phyloP scores from a whole-genome alignment of 2,329 filamentous ascomycete species.

The Neonectria coccinea region DNA sequence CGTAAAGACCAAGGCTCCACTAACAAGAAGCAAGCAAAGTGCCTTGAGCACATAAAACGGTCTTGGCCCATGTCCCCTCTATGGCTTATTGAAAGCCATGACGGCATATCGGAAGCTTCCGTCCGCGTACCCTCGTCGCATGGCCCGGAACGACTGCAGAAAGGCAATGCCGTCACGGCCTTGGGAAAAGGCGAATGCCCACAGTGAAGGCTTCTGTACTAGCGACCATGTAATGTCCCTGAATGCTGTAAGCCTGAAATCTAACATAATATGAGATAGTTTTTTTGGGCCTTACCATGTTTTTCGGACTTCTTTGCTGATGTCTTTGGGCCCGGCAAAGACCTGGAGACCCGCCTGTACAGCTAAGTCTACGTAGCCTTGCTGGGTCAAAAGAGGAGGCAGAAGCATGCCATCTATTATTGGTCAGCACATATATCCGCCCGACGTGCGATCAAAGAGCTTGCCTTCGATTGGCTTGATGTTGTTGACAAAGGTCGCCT shows the following conservation, averaged over 20 bases:
- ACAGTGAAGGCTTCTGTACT: slow-evolving; percentile 69
- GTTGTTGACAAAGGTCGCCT: slow-evolving; percentile 60
- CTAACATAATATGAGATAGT: too few relatives aligned
- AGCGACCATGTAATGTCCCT: slow-evolving; percentile 74
- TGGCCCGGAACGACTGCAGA: slow-evolving; percentile 70
- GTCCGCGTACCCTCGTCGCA: slow-evolving; percentile 70
- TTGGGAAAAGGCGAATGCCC: slow-evolving; percentile 71
- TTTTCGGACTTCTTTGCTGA: slow-evolving; percentile 68
- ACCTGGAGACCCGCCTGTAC: slow-evolving; percentile 60
- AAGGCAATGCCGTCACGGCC: slow-evolving; percentile 71
- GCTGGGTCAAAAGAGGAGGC: slow-evolving; percentile 65
- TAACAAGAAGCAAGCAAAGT: not conserved
- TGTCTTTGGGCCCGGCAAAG: slow-evolving; percentile 63
- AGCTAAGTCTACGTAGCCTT: slow-evolving; percentile 65
- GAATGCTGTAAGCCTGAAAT: slow-evolving; percentile 14
- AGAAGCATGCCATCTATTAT: slow-evolving; percentile 68
- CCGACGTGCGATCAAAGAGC: not conserved
- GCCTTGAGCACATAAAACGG: not conserved
- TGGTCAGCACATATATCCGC: not conserved
- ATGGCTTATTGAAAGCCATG: slow-evolving; percentile 64
- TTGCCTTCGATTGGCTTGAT: slow-evolving; percentile 70
- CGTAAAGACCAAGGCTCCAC: not conserved
- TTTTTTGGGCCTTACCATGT: slow-evolving; percentile 63
- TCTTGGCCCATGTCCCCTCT: not conserved
- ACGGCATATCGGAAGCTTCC: slow-evolving; percentile 70